These are phyloP conservation scores for Candida endomychidarum DNA, from an alignment of 805 yeast genomes.

Conservation along the genomic window DNA sequence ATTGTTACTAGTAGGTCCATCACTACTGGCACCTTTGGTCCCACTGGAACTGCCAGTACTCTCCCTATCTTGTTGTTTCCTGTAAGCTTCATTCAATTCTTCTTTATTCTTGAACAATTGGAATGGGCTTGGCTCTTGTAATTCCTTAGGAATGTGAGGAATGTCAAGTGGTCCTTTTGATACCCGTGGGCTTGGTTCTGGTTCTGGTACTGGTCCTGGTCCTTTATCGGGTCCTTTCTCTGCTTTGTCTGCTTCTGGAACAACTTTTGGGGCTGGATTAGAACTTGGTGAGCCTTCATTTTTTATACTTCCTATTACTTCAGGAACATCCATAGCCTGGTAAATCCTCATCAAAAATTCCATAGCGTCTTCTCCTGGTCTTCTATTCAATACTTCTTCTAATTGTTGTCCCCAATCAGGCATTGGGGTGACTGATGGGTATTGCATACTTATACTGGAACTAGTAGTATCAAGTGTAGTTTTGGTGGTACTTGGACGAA, in stretches of 20 bases:
- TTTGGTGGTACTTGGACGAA: not conserved
- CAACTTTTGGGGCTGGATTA: not conserved
- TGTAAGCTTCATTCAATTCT: constrained; percentile 15
- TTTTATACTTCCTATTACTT: too few relatives aligned
- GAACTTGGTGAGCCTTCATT: too few relatives aligned
- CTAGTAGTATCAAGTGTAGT: too few relatives aligned
- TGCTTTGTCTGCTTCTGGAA: too few relatives aligned
- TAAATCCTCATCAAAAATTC: constrained; percentile 13
- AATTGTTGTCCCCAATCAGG: not conserved
- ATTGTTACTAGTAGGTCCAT: not conserved
- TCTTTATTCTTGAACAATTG: constrained; percentile 14
- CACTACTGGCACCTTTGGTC: too few relatives aligned
- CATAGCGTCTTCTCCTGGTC: constrained; percentile 11
- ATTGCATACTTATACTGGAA: too few relatives aligned
- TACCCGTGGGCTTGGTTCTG: too few relatives aligned
- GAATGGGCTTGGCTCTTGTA: constrained; percentile 12
- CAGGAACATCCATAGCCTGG: not conserved
- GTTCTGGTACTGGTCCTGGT: too few relatives aligned
- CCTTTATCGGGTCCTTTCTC: too few relatives aligned
- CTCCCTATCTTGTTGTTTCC: constrained; percentile 11
- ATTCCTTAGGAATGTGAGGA: constrained; percentile 2
- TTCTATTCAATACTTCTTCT: constrained; percentile 1
- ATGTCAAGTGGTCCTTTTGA: too few relatives aligned
- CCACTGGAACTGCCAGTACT: too few relatives aligned
- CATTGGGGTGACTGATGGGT: not conserved